Evolutionary conservation across 1,284 basidiomycete species (phyloP), one percentile per base, ranked within the genome.

Genomic region (Leucoagaricus sp.): DNA sequence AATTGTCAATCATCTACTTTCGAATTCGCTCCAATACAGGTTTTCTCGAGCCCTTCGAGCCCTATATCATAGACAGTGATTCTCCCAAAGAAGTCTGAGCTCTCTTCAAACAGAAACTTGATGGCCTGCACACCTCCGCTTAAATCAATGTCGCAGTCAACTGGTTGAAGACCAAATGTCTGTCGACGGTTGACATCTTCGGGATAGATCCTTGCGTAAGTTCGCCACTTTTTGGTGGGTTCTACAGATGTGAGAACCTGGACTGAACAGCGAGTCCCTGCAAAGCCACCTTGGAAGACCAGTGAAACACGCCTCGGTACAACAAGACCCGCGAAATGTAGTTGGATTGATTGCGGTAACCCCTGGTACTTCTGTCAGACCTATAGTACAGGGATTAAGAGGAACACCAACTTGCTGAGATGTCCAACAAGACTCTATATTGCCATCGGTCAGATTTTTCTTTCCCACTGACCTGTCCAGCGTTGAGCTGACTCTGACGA

Each of bases 241-340:
- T 62, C 54, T 40, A 64, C 60, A 38, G 53, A 57, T 34, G 42
- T 34, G 36, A 71, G 67, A 40, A 77, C 66, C 31, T 82, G 73
- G 5, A 92, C 63, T 1, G 72, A 64, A 64, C 88, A 91, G 45
- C 77, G 72, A 12, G 79, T 86, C 8, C 88, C 89, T 0, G 87
- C 91, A 67, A 93, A 93, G 2, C 91, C 91, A 15, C 90, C 91
- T 76, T 93, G 90, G 65, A 93, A 93, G 1, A 86, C 91, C 59
- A 91, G 60, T n/a, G 72, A 74, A 12, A 91, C 63, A 23, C 71
- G 75, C 60, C 70, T 77, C 1, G 87, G 87, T 33, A 78, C 63
- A 19, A 88, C 81, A 40, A 72, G 76, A 4, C 71, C 64, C 4
- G 57, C 51, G 62, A 91, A 92, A 1, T 69, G 69, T 23, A 91